These are phyloP conservation scores for Aotearoamyces nothofagi DNA, from an alignment of 2,329 filamentous ascomycete genomes.

Conservation along the genomic window DNA sequence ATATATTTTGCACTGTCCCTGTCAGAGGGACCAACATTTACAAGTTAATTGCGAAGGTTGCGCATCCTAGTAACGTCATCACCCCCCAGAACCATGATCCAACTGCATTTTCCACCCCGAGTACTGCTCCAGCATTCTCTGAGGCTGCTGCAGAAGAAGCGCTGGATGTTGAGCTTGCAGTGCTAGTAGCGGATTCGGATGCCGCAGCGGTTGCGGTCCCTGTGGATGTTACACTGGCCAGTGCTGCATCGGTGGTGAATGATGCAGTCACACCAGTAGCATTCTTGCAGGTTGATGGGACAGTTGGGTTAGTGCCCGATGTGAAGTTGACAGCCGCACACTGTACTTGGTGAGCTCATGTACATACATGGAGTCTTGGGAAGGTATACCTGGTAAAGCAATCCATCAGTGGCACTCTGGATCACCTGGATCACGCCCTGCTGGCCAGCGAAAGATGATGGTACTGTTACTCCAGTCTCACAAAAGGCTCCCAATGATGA, in stretches of 20 bases:
- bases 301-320: not conserved
- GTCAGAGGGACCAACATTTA: too few species aligned
- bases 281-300: slow-evolving; percentile 22
- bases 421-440: slow-evolving; percentile 37
- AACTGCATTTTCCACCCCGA: too few species aligned
- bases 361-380: not conserved
- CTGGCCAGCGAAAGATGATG: slow-evolving; percentile 32
- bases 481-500: slow-evolving; percentile 38
- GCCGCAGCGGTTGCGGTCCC: not conserved
- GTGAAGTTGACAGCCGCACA: not conserved
- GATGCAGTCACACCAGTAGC: slow-evolving; percentile 15
- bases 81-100: too few species aligned
- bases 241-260: not conserved
- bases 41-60: too few species aligned
- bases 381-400: slow-evolving; percentile 36
- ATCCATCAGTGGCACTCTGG: slow-evolving; percentile 33
- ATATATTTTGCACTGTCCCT: too few species aligned
- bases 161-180: too few species aligned
- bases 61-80: too few species aligned
- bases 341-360: not conserved
- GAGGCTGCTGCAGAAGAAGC: too few species aligned
- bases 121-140: too few species aligned
- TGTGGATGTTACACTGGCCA: not conserved
- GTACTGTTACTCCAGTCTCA: slow-evolving; percentile 29
- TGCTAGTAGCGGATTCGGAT: too few species aligned